These are phyloP conservation scores for Umbellularia californica DNA, from an alignment of 164 flowering plant species.

Conservation along the genomic window DNA sequence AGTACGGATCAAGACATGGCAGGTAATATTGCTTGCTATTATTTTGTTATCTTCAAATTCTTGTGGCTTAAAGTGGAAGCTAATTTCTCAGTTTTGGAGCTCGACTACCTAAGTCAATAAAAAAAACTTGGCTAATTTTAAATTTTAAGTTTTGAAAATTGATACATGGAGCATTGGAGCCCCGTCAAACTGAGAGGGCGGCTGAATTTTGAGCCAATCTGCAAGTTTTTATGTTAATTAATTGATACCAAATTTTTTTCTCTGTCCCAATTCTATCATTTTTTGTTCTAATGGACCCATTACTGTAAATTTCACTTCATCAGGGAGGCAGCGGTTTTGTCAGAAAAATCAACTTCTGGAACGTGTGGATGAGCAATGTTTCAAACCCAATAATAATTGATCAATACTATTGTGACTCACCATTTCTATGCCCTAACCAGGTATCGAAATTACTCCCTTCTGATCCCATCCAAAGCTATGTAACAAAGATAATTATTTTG, in stretches of 20 bases:
- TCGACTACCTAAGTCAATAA: background rate
- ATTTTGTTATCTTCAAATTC: background rate
- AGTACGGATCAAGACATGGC: conserved; percentile 91
- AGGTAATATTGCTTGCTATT: conserved; percentile 37
- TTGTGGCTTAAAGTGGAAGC: background rate
- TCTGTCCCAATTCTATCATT: background rate
- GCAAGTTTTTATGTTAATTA: too few relatives aligned
- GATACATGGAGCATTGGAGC: background rate
- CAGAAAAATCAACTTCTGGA: conserved; percentile 43
- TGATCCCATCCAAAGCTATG: background rate
- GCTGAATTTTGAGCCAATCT: background rate
- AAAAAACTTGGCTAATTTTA: background rate
- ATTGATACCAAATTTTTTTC: background rate
- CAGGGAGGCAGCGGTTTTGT: conserved; percentile 92
- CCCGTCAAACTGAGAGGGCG: background rate
- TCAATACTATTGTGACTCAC: conserved; percentile 90
- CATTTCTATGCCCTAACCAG: conserved; percentile 67
- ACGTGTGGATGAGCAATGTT: conserved; percentile 71
- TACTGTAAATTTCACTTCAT: conserved; percentile 5
- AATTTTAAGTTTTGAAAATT: background rate
- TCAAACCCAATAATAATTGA: conserved; percentile 84
- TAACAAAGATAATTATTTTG: background rate
- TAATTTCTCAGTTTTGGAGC: background rate
- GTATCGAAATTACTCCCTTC: conserved; percentile 23
- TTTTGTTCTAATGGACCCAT: background rate